These are phyloP conservation scores for Austropuccinia psidii DNA, from an alignment of 1,284 basidiomycete genomes.

Conservation along the genomic window DNA sequence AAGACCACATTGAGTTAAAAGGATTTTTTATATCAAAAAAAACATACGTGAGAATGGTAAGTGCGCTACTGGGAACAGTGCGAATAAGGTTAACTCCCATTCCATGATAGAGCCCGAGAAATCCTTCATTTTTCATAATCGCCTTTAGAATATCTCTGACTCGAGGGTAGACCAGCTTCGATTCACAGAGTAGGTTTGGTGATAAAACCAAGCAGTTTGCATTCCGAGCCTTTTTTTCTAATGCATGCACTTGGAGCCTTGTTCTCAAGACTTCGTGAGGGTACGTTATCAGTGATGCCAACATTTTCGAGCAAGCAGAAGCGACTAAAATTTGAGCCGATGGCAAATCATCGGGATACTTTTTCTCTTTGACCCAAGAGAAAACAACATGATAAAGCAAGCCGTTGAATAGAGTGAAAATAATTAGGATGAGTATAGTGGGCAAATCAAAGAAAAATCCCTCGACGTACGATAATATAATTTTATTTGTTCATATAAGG, in stretches of 20 bases:
- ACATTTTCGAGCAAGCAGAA: slow-evolving; percentile 84
- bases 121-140: slow-evolving; percentile 71
- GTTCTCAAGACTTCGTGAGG: slow-evolving; percentile 93
- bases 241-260: slow-evolving; percentile 72
- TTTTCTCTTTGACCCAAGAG: slow-evolving; percentile 49
- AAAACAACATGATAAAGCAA: too few species aligned
- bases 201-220: slow-evolving; percentile 32
- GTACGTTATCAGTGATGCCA: slow-evolving; percentile 84
- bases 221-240: slow-evolving; percentile 18
- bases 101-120: slow-evolving; percentile 78
- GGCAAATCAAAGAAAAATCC: too few species aligned
- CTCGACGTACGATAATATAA: slow-evolving; percentile 62
- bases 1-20: too few species aligned
- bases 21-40: too few species aligned
- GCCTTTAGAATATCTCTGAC: slow-evolving; percentile 64
- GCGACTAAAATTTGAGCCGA: slow-evolving; percentile 69
- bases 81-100: slow-evolving; percentile 80
- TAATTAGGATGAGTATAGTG: too few species aligned
- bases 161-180: slow-evolving; percentile 49
- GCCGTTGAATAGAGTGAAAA: too few species aligned
- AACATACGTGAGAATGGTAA: slow-evolving; percentile 83
- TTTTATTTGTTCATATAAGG: slow-evolving; percentile 87
- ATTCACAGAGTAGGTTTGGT: too few species aligned
- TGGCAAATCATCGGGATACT: slow-evolving; percentile 55
- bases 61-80: slow-evolving; percentile 85